phyloP scores from a whole-genome alignment of 2,329 filamentous ascomycete genomes.

The Beauveria sp. region DNA sequence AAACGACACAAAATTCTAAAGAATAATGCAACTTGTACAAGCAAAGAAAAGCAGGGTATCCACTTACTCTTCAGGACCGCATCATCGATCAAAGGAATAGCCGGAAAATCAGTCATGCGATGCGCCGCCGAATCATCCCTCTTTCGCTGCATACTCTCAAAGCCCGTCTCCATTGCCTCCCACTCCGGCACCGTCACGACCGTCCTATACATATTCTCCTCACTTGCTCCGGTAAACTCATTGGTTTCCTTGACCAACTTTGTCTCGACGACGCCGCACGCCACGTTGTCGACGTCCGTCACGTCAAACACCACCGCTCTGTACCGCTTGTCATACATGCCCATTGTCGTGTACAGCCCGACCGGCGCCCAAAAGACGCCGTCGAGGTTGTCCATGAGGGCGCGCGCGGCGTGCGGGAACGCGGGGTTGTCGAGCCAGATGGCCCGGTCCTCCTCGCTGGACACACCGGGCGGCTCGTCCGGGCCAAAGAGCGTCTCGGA shows the following conservation, averaged over 20 bases:
- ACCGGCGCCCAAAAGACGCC: background rate
- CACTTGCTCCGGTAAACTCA: fast-evolving
- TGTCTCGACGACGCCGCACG: background rate
- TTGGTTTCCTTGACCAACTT: background rate
- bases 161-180: background rate
- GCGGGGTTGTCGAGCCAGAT: background rate
- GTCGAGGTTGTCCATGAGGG: background rate
- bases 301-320: background rate
- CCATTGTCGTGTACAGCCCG: background rate
- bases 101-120: background rate
- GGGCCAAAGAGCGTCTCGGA: background rate
- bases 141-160: background rate
- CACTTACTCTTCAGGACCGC: no score
- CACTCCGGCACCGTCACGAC: background rate
- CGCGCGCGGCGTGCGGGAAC: background rate
- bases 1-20: no score
- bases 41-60: no score
- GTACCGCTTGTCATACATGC: background rate
- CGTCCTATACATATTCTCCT: background rate
- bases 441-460: background rate
- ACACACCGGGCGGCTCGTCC: background rate
- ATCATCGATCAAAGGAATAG: background rate
- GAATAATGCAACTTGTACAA: no score
- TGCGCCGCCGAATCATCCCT: background rate
- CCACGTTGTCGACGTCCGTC: background rate